These are phyloP conservation scores for Microthlaspi erraticum DNA, from an alignment of 345 rosid species.

Conservation along the genomic window DNA sequence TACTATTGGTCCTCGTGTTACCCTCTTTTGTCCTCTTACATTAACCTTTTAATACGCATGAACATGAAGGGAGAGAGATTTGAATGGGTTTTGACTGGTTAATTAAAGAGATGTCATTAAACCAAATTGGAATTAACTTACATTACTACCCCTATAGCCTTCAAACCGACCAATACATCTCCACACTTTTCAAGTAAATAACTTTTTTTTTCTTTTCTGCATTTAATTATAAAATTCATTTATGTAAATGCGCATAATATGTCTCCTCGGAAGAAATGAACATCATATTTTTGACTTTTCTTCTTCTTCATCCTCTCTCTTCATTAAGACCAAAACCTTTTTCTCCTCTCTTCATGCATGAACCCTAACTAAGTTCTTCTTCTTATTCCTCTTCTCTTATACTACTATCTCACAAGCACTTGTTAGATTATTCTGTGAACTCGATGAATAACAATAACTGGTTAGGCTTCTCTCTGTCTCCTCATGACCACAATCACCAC, in stretches of 20 bases:
- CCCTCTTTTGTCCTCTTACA: constrained; percentile 28
- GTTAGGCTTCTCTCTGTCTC: constrained; percentile 85
- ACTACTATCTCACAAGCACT: neutral
- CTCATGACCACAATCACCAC: constrained; percentile 54
- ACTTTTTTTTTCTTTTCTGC: neutral
- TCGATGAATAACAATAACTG: constrained; percentile 61
- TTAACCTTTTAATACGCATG: constrained; percentile 6
- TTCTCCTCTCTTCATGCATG: constrained; percentile 49
- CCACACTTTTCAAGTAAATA: constrained; percentile 42
- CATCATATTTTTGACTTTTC: constrained; percentile 47
- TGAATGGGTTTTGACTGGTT: constrained; percentile 7
- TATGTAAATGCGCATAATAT: constrained; percentile 37
- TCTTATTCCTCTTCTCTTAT: constrained; percentile 12
- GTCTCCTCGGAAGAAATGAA: constrained; percentile 44
- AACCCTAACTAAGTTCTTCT: constrained; percentile 40
- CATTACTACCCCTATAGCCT: constrained; percentile 29
- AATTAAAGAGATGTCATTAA: constrained; percentile 10
- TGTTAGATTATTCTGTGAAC: constrained; percentile 11
- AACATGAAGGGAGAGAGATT: constrained; percentile 6
- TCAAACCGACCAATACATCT: constrained; percentile 49
- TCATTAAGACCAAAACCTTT: constrained; percentile 40
- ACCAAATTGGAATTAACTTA: neutral
- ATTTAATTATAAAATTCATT: constrained; percentile 25
- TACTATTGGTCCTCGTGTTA: constrained; percentile 38
- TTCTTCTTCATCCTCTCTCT: constrained; percentile 41